Evolutionary conservation across 2,329 filamentous ascomycete species (phyloP), one percentile per base, ranked within the genome.

Genomic region (Claviceps capensis): DNA sequence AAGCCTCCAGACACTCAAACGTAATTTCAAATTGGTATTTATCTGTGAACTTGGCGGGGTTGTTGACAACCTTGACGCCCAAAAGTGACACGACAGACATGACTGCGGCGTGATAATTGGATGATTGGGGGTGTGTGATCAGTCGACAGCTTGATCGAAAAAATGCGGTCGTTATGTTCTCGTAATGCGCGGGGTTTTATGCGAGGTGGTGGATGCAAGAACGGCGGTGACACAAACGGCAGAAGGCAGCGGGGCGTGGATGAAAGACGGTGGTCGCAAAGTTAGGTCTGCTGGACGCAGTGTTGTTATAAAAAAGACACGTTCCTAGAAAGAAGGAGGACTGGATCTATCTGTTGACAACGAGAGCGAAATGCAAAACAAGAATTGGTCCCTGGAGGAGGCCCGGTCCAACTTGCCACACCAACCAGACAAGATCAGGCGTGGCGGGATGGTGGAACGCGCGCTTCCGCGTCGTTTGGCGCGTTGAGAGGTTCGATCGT

Each of bases 1-100:
- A 79, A 60, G 85, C 81, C 74, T 98, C 93, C 23, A 97, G 81
- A 64, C 93, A 97, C 71, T 98, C 93, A 57, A 98, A 98, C 17
- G 93, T 98, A 68, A 98, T 97, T 72, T 98, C 91, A 61, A 98
- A 95, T 69, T 93, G 83, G 69, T 98, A 98, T 51, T 88, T 83
- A 67, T 91, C 86, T 62, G 82, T 85, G 73, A 98, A 97, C 61
- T 86, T 82, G 63, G 93, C 90, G 64, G 93, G 93, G 74, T 98
- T 98, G 80, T 98, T 97, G 67, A 89, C 78, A 61, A 98, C 87
- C 70, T 93, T 87, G 63, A 98, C 93, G 65, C 91, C 91, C 60
- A 98, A 81, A 54, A 98, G 83, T 60, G 90, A 95, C 58, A 98
- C 90, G 65, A 96, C 87, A 66, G 93, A 96, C 93, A 96, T 96